Conservation (phyloP, 2,329 filamentous ascomycete genomes). For the Cladophialophora yegresii region DNA sequence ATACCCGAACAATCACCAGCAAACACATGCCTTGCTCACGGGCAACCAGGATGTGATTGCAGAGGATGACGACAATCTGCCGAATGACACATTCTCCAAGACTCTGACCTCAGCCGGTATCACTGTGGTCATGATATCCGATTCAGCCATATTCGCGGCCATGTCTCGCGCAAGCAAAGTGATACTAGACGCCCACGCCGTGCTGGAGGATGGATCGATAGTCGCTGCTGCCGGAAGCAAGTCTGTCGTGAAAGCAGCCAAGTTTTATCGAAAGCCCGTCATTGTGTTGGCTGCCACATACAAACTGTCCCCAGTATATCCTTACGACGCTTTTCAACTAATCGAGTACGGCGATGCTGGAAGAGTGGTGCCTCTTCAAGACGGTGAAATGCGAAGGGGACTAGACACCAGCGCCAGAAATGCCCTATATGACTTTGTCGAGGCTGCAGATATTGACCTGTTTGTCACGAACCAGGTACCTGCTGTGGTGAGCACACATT, state of each 20-base stretch:
- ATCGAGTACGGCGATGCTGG: constrained; percentile 85
- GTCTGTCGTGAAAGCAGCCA: constrained; percentile 80
- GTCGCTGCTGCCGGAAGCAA: constrained; percentile 81
- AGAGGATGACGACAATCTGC: constrained; percentile 48
- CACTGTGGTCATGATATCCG: constrained; percentile 78
- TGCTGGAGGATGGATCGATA: constrained; percentile 84
- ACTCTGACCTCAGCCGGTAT: constrained; percentile 76
- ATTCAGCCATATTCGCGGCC: constrained; percentile 83
- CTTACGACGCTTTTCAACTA: constrained; percentile 76
- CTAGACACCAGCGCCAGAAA: constrained; percentile 71
- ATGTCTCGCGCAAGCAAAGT: constrained; percentile 97
- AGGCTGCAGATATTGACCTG: constrained; percentile 64
- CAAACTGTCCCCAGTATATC: constrained; percentile 87
- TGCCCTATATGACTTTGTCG: constrained; percentile 79
- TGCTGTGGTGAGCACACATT: constrained; percentile 59
- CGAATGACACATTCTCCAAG: constrained; percentile 66
- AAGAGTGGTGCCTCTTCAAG: constrained; percentile 72
- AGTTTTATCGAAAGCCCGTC: constrained; percentile 78
- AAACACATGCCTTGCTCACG: constrained; percentile 63
- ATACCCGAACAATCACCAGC: constrained; percentile 67
- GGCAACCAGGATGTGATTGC: constrained; percentile 49
- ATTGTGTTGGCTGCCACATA: constrained; percentile 89
- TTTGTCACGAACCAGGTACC: constrained; percentile 78
- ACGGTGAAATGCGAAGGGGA: constrained; percentile 72
- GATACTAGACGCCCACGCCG: constrained; percentile 81